Evolutionary conservation across 805 yeast species (phyloP), one percentile per base, ranked within the genome.

Genomic region (Yamadazyma paraphyllophila): DNA sequence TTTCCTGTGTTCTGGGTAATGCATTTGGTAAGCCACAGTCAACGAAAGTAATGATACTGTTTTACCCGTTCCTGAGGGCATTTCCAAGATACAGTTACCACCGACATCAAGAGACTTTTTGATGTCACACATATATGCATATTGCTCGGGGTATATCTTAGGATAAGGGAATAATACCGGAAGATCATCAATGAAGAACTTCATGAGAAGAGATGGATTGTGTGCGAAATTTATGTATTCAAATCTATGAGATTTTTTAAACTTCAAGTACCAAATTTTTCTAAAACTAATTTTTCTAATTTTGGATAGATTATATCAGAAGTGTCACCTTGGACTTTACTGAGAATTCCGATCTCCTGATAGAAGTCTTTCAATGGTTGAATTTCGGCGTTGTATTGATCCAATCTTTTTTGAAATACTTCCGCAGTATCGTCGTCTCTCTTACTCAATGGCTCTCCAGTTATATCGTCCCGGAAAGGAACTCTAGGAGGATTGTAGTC

Each of bases 21-120:
- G 80, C 88, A 88, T 82, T 63, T 94, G 99, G 65, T 94, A 94
- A 11, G 99, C 96, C 38, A 94, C 89, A 0, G 98, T 89, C 37
- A 94, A 68, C 0, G 98, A 89, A 26, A 94, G 72, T 61, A 94
- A 74, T 0, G 98, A 90, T 2, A 94, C 87, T 32, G 99, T 94
- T 63, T 94, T 94, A 36, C 99, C 99, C 2, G 99, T 94, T 3
- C 99, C 99, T 5, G 99, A 94, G 55, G 99, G 99, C 99, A 94
- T 94, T 69, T 94, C 99, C 59, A 94, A 66, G 44, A 94, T 90
- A 66, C 97, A 87, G 61, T 91, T 91, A 10, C 99, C 99, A 1
- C 97, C 98, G 1, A 86, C 96, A 72, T 94, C 99, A 43, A 94
- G 67, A 0, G 97, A 87, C 60, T 84, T 82, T 69, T 94, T 94